These are phyloP conservation scores for Neurospora intermedia DNA, from an alignment of 495 filamentous ascomycete genomes.

Conservation along the genomic window DNA sequence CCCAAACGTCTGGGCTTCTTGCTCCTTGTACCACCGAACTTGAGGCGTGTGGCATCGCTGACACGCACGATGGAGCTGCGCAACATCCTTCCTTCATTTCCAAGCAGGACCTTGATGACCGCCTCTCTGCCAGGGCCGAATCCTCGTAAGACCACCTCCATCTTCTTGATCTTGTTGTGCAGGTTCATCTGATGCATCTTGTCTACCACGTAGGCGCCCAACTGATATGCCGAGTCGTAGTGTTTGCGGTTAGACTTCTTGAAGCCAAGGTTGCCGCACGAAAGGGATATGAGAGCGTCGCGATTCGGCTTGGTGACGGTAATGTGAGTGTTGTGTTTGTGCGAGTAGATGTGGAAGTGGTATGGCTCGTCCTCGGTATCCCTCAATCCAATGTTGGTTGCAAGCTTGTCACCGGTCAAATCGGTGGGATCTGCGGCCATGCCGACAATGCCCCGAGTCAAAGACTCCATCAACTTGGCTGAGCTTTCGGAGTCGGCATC, in stretches of 20 bases:
- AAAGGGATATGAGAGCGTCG: conserved; percentile 61
- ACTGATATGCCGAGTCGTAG: conserved; percentile 91
- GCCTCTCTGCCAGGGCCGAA: conserved; percentile 83
- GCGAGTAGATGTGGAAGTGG: conserved; percentile 76
- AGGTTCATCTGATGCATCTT: conserved; percentile 66
- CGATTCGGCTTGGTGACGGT: conserved; percentile 76
- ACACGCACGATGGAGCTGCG: conserved; percentile 63
- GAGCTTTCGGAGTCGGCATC: neutral
- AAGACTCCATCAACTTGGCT: conserved; percentile 2
- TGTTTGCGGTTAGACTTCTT: conserved; percentile 62
- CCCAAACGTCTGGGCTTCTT: conserved; percentile 70
- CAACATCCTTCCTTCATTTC: conserved; percentile 66
- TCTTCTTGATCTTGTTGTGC: conserved; percentile 44
- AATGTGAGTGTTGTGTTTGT: conserved; percentile 89
- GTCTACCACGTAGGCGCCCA: conserved; percentile 65
- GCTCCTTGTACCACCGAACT: conserved; percentile 92
- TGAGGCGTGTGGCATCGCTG: conserved; percentile 73
- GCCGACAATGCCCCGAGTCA: conserved; percentile 2
- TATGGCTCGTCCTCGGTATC: conserved; percentile 43
- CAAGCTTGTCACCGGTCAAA: conserved; percentile 2
- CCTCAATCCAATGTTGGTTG: conserved; percentile 6
- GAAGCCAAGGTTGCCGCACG: conserved; percentile 78
- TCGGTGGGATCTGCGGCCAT: neutral
- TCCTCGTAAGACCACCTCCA: conserved; percentile 73
- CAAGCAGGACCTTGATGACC: conserved; percentile 76